Conservation (phyloP, 345 rosid species). For the Hevea brasiliensis region DNA sequence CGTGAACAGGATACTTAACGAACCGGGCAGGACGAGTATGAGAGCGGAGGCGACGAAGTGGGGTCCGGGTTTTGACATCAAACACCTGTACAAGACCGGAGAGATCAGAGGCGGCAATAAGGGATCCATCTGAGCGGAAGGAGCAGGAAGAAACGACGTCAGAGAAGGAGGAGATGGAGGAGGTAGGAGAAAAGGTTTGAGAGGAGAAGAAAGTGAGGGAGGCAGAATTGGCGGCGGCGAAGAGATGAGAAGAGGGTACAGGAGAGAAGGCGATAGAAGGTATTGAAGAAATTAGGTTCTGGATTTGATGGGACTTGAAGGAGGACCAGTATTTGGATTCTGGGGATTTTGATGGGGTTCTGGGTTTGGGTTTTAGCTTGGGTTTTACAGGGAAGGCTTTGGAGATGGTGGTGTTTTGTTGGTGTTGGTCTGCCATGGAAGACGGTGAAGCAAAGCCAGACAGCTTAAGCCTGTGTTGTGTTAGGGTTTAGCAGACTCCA, state of each 20-base stretch:
- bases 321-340: slow-evolving; percentile 92
- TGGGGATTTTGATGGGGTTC: slow-evolving; percentile 55
- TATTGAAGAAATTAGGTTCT: slow-evolving; percentile 52
- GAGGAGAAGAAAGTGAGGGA: slow-evolving; percentile 65
- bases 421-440: slow-evolving; percentile 12
- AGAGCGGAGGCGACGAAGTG: slow-evolving; percentile 80
- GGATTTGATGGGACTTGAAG: slow-evolving; percentile 61
- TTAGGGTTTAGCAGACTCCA: slow-evolving; percentile 20
- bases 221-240: slow-evolving; percentile 77
- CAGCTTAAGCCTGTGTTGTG: background rate
- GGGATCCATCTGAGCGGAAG: slow-evolving; percentile 83
- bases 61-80: slow-evolving; percentile 63
- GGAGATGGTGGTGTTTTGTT: slow-evolving; percentile 20
- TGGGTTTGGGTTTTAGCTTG: slow-evolving; percentile 59
- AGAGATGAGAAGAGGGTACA: slow-evolving; percentile 37
- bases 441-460: background rate
- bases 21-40: slow-evolving; percentile 78
- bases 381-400: slow-evolving; percentile 65
- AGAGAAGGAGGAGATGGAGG: slow-evolving; percentile 56
- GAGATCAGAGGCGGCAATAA: slow-evolving; percentile 81
- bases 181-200: slow-evolving; percentile 39
- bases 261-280: slow-evolving; percentile 76
- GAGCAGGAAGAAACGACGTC: slow-evolving; percentile 80
- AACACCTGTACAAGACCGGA: slow-evolving; percentile 76
- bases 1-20: slow-evolving; percentile 69